A percentile compares a stretch with the other conserved stretches of the same genome.
phyloP scores from a whole-genome alignment of 352 stramenopile genomes.

The Hyaloperonospora arabidopsidis region DNA sequence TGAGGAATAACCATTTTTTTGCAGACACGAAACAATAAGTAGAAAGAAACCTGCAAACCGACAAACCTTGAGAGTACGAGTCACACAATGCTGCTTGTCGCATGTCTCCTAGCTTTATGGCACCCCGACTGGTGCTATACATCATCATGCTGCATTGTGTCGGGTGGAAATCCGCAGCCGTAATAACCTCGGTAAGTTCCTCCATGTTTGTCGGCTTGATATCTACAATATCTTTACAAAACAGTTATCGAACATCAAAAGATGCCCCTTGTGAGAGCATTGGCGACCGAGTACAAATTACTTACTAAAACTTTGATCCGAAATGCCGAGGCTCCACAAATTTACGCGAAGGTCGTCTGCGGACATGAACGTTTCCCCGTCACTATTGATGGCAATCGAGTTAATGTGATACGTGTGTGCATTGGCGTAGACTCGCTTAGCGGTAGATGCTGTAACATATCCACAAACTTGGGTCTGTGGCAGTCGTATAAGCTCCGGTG shows the following conservation, averaged over 20 bases:
- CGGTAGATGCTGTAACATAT: slow-evolving; percentile 60
- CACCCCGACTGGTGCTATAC: slow-evolving; percentile 90
- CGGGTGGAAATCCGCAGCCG: slow-evolving; percentile 90
- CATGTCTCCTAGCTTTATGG: slow-evolving; percentile 91
- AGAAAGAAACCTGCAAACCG: not conserved
- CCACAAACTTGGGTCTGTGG: slow-evolving; percentile 46
- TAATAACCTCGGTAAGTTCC: slow-evolving; percentile 95
- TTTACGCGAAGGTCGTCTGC: slow-evolving; percentile 95
- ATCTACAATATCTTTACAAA: slow-evolving; percentile 87
- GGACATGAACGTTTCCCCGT: slow-evolving; percentile 94
- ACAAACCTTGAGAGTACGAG: slow-evolving; percentile 59
- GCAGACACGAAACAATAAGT: not conserved
- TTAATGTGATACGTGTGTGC: slow-evolving; percentile 97
- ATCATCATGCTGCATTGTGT: slow-evolving; percentile 91
- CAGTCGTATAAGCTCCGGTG: slow-evolving; percentile 41
- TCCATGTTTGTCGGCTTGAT: slow-evolving; percentile 97
- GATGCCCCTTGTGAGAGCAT: not conserved
- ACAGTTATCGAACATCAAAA: slow-evolving; percentile 1
- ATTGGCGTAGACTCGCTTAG: slow-evolving; percentile 87
- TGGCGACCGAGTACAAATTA: slow-evolving; percentile 2
- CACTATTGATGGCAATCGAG: slow-evolving; percentile 90
- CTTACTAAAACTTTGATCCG: slow-evolving; percentile 87
- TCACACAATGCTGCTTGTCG: slow-evolving; percentile 86
- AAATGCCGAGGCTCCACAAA: slow-evolving; percentile 90
- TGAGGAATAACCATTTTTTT: not conserved